A percentile compares a stretch with the other conserved stretches of the same genome.
Evolutionary conservation across 2,329 filamentous ascomycete genomes (phyloP).

Genomic region (Alternaria tenuissima): DNA sequence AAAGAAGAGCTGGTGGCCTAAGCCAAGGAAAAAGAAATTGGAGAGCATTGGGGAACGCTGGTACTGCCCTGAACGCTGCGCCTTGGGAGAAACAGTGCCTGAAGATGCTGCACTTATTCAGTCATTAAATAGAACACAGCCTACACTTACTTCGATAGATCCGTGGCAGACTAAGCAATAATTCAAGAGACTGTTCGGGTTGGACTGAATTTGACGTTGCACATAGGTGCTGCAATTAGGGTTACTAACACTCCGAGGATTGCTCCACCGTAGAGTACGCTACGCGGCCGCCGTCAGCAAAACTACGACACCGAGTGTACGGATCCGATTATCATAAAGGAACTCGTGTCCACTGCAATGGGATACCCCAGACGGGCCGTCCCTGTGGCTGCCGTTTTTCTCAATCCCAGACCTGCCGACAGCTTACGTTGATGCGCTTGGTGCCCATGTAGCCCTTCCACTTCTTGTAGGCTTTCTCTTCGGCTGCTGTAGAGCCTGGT

Average conservation of each 20-base stretch:
- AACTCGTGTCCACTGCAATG: constrained; percentile 10
- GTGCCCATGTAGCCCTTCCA: constrained; percentile 53
- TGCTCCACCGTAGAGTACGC: constrained; percentile 4
- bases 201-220: not conserved
- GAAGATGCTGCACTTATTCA: not conserved
- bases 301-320: constrained; percentile 3
- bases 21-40: constrained; percentile 1
- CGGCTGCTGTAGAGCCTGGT: constrained; percentile 39
- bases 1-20: not conserved
- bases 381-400: constrained; percentile 8
- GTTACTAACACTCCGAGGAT: constrained; percentile 1
- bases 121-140: not conserved
- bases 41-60: not conserved
- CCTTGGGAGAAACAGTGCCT: not conserved
- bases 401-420: constrained; percentile 53
- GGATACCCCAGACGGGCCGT: constrained; percentile 11
- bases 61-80: not conserved
- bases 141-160: not conserved
- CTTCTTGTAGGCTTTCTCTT: constrained; percentile 48
- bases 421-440: constrained; percentile 52
- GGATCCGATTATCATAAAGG: not conserved
- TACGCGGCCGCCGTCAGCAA: not conserved
- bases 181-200: not conserved
- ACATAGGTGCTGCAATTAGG: not conserved
- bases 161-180: not conserved